A percentile compares a stretch with the other conserved stretches of the same genome.
Conservation (phyloP, 2,329 filamentous ascomycete species). For the Penicillium sp. region DNA sequence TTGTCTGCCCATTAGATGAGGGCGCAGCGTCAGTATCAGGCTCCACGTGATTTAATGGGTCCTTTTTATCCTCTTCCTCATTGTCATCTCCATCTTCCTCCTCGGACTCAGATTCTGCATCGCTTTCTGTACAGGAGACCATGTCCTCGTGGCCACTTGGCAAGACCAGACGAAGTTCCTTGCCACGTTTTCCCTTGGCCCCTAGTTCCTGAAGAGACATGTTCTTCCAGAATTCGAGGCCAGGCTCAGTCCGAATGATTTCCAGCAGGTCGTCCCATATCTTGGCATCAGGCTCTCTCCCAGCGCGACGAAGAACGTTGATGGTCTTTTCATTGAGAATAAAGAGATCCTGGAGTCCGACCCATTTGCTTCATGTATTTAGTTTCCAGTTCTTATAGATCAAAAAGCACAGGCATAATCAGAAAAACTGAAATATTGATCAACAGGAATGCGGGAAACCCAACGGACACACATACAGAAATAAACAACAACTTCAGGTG, state of each 20-base stretch:
- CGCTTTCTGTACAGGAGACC: background rate
- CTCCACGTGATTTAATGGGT: background rate
- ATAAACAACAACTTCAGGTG: background rate
- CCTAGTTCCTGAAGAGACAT: constrained; percentile 8
- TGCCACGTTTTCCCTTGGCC: constrained; percentile 8
- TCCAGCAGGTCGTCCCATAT: constrained; percentile 4
- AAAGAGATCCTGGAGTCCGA: constrained; percentile 4
- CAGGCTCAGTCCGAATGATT: constrained; percentile 3
- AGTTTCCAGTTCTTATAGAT: background rate
- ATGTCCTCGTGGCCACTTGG: constrained; percentile 1
- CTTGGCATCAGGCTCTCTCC: background rate
- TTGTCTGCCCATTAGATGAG: background rate
- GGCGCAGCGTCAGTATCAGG: background rate
- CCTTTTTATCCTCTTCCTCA: background rate
- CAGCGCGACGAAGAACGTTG: background rate
- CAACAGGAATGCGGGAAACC: background rate
- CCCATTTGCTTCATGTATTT: constrained; percentile 4
- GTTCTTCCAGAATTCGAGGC: constrained; percentile 8
- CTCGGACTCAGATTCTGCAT: background rate
- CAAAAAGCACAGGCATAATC: background rate
- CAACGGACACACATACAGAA: background rate
- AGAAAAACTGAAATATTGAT: background rate
- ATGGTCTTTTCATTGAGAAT: background rate
- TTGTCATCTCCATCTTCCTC: background rate
- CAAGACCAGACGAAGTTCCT: constrained; percentile 1